Conservation (phyloP, 2,329 filamentous ascomycete genomes). For the Botrytis porri region DNA sequence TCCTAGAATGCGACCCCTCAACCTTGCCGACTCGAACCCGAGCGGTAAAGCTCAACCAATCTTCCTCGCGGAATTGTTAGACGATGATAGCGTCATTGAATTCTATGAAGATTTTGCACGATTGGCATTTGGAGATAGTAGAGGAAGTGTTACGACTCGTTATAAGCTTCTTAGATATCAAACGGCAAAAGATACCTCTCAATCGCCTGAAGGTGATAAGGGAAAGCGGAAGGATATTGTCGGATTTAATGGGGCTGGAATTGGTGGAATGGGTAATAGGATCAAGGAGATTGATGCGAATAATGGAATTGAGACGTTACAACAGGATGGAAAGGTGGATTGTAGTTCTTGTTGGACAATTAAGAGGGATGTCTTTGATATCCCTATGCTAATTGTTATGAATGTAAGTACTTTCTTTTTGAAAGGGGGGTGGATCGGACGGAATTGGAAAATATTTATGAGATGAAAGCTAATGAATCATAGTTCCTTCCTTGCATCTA, state of each 20-base stretch:
- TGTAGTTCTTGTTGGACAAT: constrained; percentile 97
- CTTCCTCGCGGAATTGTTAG: constrained; percentile 87
- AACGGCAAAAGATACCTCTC: constrained; percentile 55
- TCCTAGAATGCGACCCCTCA: constrained; percentile 50
- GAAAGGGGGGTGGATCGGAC: constrained; percentile 19
- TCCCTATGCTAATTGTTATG: constrained; percentile 97
- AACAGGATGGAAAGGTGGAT: constrained; percentile 86
- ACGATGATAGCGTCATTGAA: constrained; percentile 88
- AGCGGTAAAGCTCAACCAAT: constrained; percentile 66
- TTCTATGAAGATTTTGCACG: constrained; percentile 96
- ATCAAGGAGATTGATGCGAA: constrained; percentile 66
- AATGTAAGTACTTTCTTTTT: constrained; percentile 66
- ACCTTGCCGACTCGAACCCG: constrained; percentile 40
- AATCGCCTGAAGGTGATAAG: constrained; percentile 24
- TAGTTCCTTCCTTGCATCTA: constrained; percentile 48
- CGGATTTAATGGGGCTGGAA: constrained; percentile 25
- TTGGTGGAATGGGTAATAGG: constrained; percentile 48
- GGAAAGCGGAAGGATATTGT: constrained; percentile 24
- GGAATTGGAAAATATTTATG: neutral
- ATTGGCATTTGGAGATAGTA: constrained; percentile 86
- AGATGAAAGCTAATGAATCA: neutral
- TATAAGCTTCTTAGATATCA: constrained; percentile 90
- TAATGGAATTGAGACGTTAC: constrained; percentile 76
- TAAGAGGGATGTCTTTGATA: constrained; percentile 95
- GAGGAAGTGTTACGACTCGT: constrained; percentile 77